Evolutionary conservation across 1,284 basidiomycete species (phyloP), one percentile per base, ranked within the genome.

Genomic region (Tilletia horrida): DNA sequence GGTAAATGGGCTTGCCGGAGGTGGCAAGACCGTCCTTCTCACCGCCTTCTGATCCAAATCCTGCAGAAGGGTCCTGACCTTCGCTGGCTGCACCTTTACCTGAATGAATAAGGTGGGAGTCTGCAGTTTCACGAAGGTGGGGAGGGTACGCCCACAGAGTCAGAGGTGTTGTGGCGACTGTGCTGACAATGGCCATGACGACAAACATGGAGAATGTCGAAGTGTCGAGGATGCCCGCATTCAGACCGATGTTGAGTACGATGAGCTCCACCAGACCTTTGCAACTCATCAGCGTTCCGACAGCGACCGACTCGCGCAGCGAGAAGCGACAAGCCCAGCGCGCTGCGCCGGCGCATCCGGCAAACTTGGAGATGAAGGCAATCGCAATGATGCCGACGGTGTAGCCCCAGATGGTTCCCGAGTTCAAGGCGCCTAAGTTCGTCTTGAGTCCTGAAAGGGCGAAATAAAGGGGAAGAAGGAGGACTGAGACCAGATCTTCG

Each of bases 271-370:
- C 76, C 11, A 72, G 91, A 88, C 92, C 92, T 84, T 96, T 96
- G 84, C 92, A 96, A 79, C 88, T 89, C 93, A 97, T 95, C 67
- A 97, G 84, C 64, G 90, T 88, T 6, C 93, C 93, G 66, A 95
- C 89, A 0, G 93, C 92, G 23, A 88, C 88, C 11, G 89, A 86
- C 82, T 95, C 93, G 64, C 93, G 86, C 83, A 85, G 85, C 62
- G 85, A 88, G 84, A 92, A 93, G 1, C 90, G 90, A 61, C 85
- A 85, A 21, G 55, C 55, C 0, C 85, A 69, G 72, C 85, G 86
- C 2, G 92, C 91, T 0, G 88, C 85, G 1, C 83, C 79, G 1
- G 86, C 88, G 61, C 79, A 81, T 11, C 76, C 76, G 48, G 72
- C 66, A 57, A 79, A 93, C 82, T 95, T 95, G 74, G 89, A 88